Conservation (phyloP, 805 yeast species). For the Wickerhamiella sergipiensis region DNA sequence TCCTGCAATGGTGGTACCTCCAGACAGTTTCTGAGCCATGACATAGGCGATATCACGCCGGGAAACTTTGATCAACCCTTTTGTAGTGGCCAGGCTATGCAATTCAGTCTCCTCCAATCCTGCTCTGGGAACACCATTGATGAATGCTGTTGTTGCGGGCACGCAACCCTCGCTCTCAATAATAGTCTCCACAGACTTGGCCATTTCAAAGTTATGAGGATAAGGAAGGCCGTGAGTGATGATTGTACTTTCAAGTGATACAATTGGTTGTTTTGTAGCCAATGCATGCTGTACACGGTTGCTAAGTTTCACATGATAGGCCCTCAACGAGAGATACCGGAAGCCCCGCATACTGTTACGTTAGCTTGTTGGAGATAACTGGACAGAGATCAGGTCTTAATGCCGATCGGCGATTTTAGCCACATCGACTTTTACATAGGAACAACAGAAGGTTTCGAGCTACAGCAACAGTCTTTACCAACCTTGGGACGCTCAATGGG, state of each 20-base stretch:
- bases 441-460: too few species aligned
- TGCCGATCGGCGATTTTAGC: too few species aligned
- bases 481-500: too few species aligned
- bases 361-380: background rate
- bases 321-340: background rate
- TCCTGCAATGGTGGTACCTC: slow-evolving; percentile 84
- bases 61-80: slow-evolving; percentile 45
- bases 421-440: too few species aligned
- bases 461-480: too few species aligned
- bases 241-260: slow-evolving; percentile 76
- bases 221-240: slow-evolving; percentile 81
- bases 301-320: slow-evolving; percentile 12
- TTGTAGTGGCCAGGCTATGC: slow-evolving; percentile 33
- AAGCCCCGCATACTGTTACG: background rate
- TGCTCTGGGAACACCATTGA: slow-evolving; percentile 56
- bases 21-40: slow-evolving; percentile 48
- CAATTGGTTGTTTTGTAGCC: slow-evolving; percentile 45
- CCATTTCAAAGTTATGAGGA: slow-evolving; percentile 66
- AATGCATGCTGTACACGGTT: slow-evolving; percentile 53
- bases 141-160: slow-evolving; percentile 77
- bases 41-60: slow-evolving; percentile 67
- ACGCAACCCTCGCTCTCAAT: slow-evolving; percentile 51
- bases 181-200: slow-evolving; percentile 45
- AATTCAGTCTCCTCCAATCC: slow-evolving; percentile 44
- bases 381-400: too few species aligned